A percentile compares a stretch with the other conserved stretches of the same genome.
Evolutionary conservation across 768 basidiomycete species (phyloP).

Genomic region (Mycena haematopus): DNA sequence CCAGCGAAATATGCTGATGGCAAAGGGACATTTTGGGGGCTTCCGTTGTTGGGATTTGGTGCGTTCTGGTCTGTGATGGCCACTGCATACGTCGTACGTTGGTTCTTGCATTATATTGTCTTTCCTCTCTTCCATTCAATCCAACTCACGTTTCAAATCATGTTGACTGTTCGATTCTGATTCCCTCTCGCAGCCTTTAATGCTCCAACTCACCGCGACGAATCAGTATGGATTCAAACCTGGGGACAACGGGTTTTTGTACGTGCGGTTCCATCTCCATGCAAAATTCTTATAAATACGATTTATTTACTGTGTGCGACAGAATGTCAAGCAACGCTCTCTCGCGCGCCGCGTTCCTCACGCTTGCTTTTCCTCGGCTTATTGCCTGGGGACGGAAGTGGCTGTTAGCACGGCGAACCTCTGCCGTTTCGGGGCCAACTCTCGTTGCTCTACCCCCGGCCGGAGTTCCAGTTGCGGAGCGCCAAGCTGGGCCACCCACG

Average conservation of each 20-base stretch:
- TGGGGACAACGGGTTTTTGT: constrained; percentile 26
- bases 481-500: background rate
- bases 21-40: constrained; percentile 15
- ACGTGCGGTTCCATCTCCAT: background rate
- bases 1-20: constrained; percentile 16
- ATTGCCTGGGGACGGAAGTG: constrained; percentile 16
- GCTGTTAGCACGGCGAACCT: background rate
- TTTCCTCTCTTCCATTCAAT: too few species aligned
- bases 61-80: constrained; percentile 20
- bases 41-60: constrained; percentile 20
- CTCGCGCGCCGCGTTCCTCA: constrained; percentile 29
- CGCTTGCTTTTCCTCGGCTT: constrained; percentile 25
- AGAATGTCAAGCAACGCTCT: constrained; percentile 26
- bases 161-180: background rate
- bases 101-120: too few species aligned
- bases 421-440: too few species aligned
- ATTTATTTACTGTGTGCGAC: too few species aligned
- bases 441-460: background rate
- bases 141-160: too few species aligned
- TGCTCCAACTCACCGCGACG: constrained; percentile 29
- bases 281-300: background rate
- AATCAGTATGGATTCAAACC: constrained; percentile 27
- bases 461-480: background rate
- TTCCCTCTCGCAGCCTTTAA: constrained; percentile 18
- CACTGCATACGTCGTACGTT: constrained; percentile 22